Evolutionary conservation across 352 stramenopile species (phyloP).

Genomic region (Phytophthora pseudosyringae): DNA sequence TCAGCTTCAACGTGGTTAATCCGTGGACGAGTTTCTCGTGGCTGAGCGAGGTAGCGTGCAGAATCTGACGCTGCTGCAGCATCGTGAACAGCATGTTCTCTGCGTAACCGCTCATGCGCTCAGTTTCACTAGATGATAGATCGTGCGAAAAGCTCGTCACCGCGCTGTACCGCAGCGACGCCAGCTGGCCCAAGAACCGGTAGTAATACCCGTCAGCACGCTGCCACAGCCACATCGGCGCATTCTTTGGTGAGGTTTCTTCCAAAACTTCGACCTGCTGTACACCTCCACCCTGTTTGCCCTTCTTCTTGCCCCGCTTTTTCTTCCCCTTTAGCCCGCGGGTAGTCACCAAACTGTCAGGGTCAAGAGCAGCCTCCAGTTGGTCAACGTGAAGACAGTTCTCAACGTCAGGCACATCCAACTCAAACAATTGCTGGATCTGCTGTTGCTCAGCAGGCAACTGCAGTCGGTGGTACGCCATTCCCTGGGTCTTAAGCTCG

Average conservation of each 20-base stretch:
- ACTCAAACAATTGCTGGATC: slow-evolving; percentile 83
- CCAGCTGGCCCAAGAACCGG: slow-evolving; percentile 82
- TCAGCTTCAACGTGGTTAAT: slow-evolving; percentile 54
- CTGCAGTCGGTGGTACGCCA: slow-evolving; percentile 80
- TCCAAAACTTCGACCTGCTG: slow-evolving; percentile 14
- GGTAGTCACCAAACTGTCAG: slow-evolving; percentile 12
- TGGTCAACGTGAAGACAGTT: slow-evolving; percentile 83
- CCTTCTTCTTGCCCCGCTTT: slow-evolving; percentile 38
- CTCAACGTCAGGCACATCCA: slow-evolving; percentile 85
- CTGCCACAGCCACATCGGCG: slow-evolving; percentile 82
- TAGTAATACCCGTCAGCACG: slow-evolving; percentile 92
- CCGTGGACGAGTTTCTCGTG: slow-evolving; percentile 74
- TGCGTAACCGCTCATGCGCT: slow-evolving; percentile 89
- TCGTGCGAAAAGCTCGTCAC: slow-evolving; percentile 88
- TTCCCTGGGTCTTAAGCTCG: slow-evolving; percentile 87
- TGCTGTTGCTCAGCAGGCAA: slow-evolving; percentile 75
- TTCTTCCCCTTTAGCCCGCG: slow-evolving; percentile 33
- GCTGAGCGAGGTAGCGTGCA: slow-evolving; percentile 70
- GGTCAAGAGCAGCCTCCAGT: slow-evolving; percentile 53
- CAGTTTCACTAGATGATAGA: slow-evolving; percentile 79
- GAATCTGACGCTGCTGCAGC: slow-evolving; percentile 87
- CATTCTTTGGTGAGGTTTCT: slow-evolving; percentile 50
- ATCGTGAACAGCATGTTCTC: slow-evolving; percentile 92
- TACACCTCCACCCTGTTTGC: slow-evolving; percentile 20
- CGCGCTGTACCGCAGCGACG: slow-evolving; percentile 79